Conservation (phyloP, 805 yeast species). For the Hanseniaspora osmophila region DNA sequence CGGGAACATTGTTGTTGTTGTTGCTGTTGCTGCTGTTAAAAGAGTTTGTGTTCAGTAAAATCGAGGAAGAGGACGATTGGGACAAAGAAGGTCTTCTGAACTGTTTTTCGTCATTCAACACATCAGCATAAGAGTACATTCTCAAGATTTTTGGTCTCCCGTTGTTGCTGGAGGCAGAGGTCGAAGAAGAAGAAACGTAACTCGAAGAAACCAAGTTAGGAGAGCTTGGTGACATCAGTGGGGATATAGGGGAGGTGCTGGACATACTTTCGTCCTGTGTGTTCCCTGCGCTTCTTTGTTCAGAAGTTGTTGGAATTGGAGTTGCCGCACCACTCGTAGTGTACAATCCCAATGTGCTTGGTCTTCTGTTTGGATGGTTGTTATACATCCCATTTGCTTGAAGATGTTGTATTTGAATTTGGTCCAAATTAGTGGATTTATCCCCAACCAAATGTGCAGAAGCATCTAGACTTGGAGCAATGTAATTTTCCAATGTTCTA, state of each 20-base stretch:
- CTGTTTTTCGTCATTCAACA: constrained; percentile 52
- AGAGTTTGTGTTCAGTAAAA: constrained; percentile 9
- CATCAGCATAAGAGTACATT: constrained; percentile 70
- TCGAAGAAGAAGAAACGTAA: neutral
- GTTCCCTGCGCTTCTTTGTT: no score
- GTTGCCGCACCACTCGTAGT: constrained; percentile 14
- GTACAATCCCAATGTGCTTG: constrained; percentile 35
- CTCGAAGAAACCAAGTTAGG: constrained; percentile 2
- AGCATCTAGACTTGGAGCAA: constrained; percentile 75
- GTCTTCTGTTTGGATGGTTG: constrained; percentile 29
- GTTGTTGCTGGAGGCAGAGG: constrained; percentile 7
- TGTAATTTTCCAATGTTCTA: constrained; percentile 42
- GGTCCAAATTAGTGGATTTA: constrained; percentile 42
- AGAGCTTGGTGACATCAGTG: constrained; percentile 8
- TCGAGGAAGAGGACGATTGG: constrained; percentile 26
- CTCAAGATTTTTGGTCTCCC: constrained; percentile 19
- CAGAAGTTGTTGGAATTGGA: neutral
- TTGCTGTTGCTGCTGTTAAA: constrained; percentile 6
- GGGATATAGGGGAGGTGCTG: neutral
- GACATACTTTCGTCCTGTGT: neutral
- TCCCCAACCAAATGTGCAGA: constrained; percentile 51
- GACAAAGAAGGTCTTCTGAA: constrained; percentile 49
- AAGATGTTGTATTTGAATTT: constrained; percentile 37
- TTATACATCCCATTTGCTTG: neutral
- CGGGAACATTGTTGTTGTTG: no score